Evolutionary conservation across 2,329 filamentous ascomycete species (phyloP), one percentile per base, ranked within the genome.

Genomic region (Trichothecium sympodiale): DNA sequence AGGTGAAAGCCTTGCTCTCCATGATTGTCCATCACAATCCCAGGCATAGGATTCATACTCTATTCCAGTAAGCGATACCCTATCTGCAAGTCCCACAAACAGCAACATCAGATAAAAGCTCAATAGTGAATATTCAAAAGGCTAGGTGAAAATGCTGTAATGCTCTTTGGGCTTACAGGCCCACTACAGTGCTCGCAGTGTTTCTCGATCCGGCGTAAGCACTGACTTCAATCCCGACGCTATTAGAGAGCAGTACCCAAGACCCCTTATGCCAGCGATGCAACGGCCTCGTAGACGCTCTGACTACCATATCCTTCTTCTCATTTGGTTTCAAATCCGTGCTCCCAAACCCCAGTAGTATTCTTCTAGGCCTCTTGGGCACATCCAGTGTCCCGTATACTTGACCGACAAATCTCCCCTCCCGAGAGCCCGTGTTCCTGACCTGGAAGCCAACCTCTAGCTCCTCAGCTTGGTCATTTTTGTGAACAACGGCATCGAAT

Each of bases 351-450:
- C 43, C 43, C 2, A 46, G 37, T 3, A 46, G 35, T 13, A 36
- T 33, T 8, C 40, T 17, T 17, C 17, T 30, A 4, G 40, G 42
- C 17, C 34, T 29, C 9, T 41, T 35, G n/a, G 34, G 10, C 23
- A 31, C 35, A 3, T 35, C 26, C 3, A 25, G 17, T 4, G 28
- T 25, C 3, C 41, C 46, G 16, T 49, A 49, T 4, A 46, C 40
- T 26, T 49, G 46, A 5, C 37, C 41, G 9, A 47, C 28, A 9
- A 34, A 35, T 17, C 41, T 30, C 1, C 46, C 46, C 1, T 9
- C 15, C 9, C 34, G 18, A 2, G 15, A 3, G 0, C 45, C 46
- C 8, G 30, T 39, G 10, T 47, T 49, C 0, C 14, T 17, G 2
- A 44, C 34, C 4, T 29, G 6, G 1, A 44, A 33, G 12, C 13